These are phyloP conservation scores for Teunomyces cretensis DNA, from an alignment of 805 yeast genomes.

Conservation along the genomic window DNA sequence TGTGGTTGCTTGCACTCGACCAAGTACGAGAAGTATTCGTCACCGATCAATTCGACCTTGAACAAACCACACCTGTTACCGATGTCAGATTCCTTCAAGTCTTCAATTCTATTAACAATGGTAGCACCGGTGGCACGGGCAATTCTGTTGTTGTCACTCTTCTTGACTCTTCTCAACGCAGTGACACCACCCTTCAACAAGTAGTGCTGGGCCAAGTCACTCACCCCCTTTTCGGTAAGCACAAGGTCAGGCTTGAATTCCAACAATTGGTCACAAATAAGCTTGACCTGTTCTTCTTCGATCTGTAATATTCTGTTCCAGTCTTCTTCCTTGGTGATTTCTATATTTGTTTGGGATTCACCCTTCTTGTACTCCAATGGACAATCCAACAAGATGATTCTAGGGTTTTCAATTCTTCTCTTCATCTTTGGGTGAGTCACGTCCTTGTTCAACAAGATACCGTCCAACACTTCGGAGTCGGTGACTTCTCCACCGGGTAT, in stretches of 20 bases:
- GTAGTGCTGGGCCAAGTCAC: constrained; percentile 96
- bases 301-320: constrained; percentile 94
- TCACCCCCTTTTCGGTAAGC: constrained; percentile 96
- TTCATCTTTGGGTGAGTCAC: constrained; percentile 99
- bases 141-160: constrained; percentile 93
- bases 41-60: constrained; percentile 93
- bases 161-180: constrained; percentile 90
- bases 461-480: constrained; percentile 84
- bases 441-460: constrained; percentile 91
- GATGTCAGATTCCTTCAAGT: constrained; percentile 83
- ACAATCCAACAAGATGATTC: constrained; percentile 86
- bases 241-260: constrained; percentile 90
- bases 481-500: constrained; percentile 97
- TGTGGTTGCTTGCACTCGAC: constrained; percentile 79
- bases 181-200: constrained; percentile 90
- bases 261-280: constrained; percentile 81
- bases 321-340: constrained; percentile 92
- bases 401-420: constrained; percentile 83
- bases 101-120: constrained; percentile 93
- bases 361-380: constrained; percentile 98
- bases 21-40: constrained; percentile 89
- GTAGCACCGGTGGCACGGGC: constrained; percentile 98
- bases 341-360: constrained; percentile 97
- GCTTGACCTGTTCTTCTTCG: constrained; percentile 95
- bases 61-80: constrained; percentile 89